Evolutionary conservation across 2,329 filamentous ascomycete genomes (phyloP).

Genomic region (Colletotrichum liaoningense): DNA sequence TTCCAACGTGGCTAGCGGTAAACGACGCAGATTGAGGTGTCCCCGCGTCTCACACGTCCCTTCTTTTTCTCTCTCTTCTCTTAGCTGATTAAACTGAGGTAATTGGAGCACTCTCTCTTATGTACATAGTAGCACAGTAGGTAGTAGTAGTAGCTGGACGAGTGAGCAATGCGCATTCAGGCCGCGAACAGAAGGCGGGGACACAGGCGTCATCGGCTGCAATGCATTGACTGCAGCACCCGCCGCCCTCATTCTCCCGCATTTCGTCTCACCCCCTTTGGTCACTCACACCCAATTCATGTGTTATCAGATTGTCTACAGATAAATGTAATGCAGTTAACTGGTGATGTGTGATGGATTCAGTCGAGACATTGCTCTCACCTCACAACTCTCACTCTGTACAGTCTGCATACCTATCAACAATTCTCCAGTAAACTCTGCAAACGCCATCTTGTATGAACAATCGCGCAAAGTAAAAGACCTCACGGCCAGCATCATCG

Average conservation of each 20-base stretch:
- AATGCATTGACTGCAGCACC: slow-evolving; percentile 22
- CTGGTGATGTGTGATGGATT: background rate
- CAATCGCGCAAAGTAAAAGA: background rate
- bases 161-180: background rate
- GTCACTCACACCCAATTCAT: background rate
- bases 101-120: background rate
- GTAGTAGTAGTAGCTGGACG: background rate
- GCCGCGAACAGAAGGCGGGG: slow-evolving; percentile 7
- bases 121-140: too few relatives aligned
- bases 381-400: background rate
- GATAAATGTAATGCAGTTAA: background rate
- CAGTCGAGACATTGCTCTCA: background rate
- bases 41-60: background rate
- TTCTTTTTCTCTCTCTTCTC: background rate
- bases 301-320: background rate
- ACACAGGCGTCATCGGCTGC: slow-evolving; percentile 27
- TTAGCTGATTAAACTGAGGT: background rate
- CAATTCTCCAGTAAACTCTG: background rate
- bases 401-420: background rate
- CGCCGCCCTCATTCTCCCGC: background rate
- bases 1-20: slow-evolving; percentile 30
- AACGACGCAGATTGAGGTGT: slow-evolving; percentile 21
- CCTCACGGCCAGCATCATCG: slow-evolving; percentile 11
- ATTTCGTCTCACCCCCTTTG: background rate
- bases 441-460: background rate